Conservation (phyloP, 108 stramenopile species). For the Skeletonema potamos region DNA sequence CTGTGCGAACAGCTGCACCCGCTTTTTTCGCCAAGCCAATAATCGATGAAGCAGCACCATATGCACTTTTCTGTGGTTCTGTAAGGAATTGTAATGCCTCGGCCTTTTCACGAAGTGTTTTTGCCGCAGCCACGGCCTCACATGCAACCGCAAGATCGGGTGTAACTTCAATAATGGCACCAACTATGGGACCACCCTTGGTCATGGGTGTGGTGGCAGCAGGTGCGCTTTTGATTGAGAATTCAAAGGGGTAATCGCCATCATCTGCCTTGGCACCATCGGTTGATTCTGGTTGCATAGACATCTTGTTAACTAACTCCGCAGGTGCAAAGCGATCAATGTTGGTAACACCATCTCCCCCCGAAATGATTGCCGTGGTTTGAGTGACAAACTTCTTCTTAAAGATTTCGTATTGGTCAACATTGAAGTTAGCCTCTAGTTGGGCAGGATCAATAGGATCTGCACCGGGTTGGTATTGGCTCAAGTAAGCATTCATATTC, state of each 20-base stretch:
- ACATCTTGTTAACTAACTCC: conserved; percentile 61
- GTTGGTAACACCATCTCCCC: conserved; percentile 62
- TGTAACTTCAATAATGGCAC: conserved; percentile 79
- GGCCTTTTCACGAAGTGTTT: conserved; percentile 69
- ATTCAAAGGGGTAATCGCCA: conserved; percentile 58
- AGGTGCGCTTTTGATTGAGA: conserved; percentile 52
- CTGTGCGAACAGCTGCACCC: conserved; percentile 67
- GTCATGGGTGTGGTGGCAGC: conserved; percentile 30
- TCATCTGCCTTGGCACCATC: conserved; percentile 6
- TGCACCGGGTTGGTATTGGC: conserved; percentile 72
- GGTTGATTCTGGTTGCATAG: conserved; percentile 49
- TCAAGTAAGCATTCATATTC: conserved; percentile 80
- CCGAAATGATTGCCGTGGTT: conserved; percentile 77
- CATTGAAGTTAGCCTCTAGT: conserved; percentile 66
- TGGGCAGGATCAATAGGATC: conserved; percentile 64
- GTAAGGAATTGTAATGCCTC: conserved; percentile 81
- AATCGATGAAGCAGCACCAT: conserved; percentile 66
- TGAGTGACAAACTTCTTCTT: conserved; percentile 80
- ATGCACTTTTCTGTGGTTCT: conserved; percentile 59
- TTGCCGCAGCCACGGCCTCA: conserved; percentile 57
- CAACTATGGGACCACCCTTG: conserved; percentile 74
- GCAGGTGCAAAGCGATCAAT: conserved; percentile 62
- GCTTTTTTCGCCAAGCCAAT: conserved; percentile 57
- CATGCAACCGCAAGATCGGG: conserved; percentile 66
- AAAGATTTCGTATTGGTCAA: conserved; percentile 79